A percentile compares a stretch with the other conserved stretches of the same genome.
These are phyloP conservation scores for Coniferiporia sulphurascens DNA, from an alignment of 1,284 basidiomycete genomes.

Conservation along the genomic window DNA sequence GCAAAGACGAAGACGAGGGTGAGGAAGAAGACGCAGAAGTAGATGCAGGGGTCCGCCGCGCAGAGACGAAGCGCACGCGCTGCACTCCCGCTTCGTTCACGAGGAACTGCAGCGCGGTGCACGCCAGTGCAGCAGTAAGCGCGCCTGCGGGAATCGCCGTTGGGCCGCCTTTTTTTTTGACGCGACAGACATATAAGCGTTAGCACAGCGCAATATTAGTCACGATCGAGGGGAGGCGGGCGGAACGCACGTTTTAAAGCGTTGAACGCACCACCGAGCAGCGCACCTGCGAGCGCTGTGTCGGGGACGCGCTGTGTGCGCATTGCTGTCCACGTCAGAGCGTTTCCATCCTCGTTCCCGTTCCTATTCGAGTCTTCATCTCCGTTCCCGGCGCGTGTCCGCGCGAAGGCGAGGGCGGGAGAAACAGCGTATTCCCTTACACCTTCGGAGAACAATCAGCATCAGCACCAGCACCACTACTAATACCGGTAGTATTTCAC, in stretches of 20 bases:
- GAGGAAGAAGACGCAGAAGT: too few species aligned
- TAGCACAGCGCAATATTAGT: too few species aligned
- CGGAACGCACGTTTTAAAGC: conserved; percentile 39
- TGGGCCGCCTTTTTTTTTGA: conserved; percentile 33
- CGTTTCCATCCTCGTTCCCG: conserved; percentile 6
- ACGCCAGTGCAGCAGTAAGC: conserved; percentile 47
- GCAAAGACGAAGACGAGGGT: background rate
- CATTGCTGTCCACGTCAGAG: conserved; percentile 44
- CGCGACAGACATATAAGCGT: background rate
- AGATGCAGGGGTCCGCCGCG: conserved; percentile 13
- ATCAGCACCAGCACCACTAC: background rate
- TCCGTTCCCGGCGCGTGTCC: conserved; percentile 6
- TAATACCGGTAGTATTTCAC: background rate
- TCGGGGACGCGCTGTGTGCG: conserved; percentile 56
- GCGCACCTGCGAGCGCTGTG: conserved; percentile 55
- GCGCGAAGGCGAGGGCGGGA: conserved; percentile 38
- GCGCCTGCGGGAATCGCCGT: conserved; percentile 45
- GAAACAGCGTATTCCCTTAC: conserved; percentile 61
- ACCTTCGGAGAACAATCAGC: conserved; percentile 34
- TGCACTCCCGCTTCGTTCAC: conserved; percentile 60
- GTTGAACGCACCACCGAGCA: conserved; percentile 52
- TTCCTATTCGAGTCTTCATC: conserved; percentile 16
- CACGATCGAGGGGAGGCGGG: conserved; percentile 10
- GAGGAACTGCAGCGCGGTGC: conserved; percentile 53
- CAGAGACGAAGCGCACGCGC: conserved; percentile 51